Evolutionary conservation across 768 basidiomycete genomes (phyloP), one percentile per base, ranked within the genome.

Genomic region (Melanogaster broomeanus): DNA sequence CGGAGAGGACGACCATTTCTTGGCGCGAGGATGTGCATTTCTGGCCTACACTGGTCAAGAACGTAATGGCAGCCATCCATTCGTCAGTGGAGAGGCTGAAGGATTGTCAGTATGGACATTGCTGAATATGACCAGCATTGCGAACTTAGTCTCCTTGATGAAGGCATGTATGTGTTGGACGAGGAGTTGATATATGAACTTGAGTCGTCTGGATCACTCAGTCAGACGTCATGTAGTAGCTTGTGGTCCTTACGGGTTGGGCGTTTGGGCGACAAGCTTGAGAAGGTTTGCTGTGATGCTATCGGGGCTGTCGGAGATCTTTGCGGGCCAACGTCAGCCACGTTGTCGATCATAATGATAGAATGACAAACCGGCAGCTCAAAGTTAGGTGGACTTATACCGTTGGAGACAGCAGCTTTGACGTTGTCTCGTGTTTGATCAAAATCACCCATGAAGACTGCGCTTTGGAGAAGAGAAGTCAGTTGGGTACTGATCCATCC

Each of bases 1-100:
- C 92, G 1, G 89, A 91, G n/a, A 94, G 77, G 7, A 94, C 80
- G 60, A 94, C 91, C 66, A 88, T 88, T 63, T 94, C 91, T 73
- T 82, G 82, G 28, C 83, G 81, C 45, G 88, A 66, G 30, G 83
- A 78, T 0, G 85, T 83, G 66, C 84, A 90, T 53, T 70, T 89
- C 67, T 94, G 75, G 7, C 92, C 92, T 0, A 78, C 80, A 8
- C 75, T 73, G 0, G 91, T 94, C 52, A 94, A 71, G 70, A 94
- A 94, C 51, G 87, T 66, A 59, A 94, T 85, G 2, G 88, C 75
- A n/a, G 77, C 67, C 86, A 85, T 85, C 92, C 92, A 94, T 74
- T 94, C 92, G 3, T 92, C 87, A 1, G 83, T 87, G 16, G 90
- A 90, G 45, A 93, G 68, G 51, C 79, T 81, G 37, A 7, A 16